Conservation (phyloP, 2,329 filamentous ascomycete genomes). For the Thelonectria rubi region DNA sequence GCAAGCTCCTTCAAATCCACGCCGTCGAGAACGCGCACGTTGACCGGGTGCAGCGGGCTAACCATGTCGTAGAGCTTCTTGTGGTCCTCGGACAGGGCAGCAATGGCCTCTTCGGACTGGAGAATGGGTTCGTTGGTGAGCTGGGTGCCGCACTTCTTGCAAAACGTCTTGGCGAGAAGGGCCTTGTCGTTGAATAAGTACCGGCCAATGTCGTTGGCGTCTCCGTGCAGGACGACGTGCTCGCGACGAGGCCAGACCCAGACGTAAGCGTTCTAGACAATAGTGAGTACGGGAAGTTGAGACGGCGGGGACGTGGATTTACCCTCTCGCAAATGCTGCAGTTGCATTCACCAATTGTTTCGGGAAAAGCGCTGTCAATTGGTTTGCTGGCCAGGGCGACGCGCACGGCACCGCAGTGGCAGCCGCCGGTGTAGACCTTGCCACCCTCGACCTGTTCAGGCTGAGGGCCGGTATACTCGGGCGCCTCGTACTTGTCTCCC, state of each 20-base stretch:
- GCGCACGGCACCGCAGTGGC: conserved; percentile 61
- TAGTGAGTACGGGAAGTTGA: background rate
- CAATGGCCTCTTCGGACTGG: conserved; percentile 49
- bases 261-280: conserved; percentile 51
- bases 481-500: conserved; percentile 46
- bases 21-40: conserved; percentile 45
- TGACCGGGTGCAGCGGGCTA: conserved; percentile 45
- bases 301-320: conserved; percentile 20
- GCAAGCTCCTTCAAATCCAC: conserved; percentile 15
- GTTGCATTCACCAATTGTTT: conserved; percentile 54
- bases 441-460: conserved; percentile 48
- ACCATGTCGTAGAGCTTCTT: conserved; percentile 32
- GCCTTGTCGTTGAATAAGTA: conserved; percentile 49
- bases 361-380: conserved; percentile 50
- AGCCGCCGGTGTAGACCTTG: conserved; percentile 58
- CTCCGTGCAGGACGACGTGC: conserved; percentile 53
- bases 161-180: conserved; percentile 55
- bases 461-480: conserved; percentile 53
- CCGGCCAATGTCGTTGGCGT: conserved; percentile 48
- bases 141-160: conserved; percentile 58
- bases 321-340: conserved; percentile 60
- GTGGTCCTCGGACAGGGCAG: conserved; percentile 42
- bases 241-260: conserved; percentile 56
- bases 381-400: conserved; percentile 54
- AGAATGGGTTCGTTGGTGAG: conserved; percentile 47